Percentiles rank a stretch among this genome's conserved stretches.
phyloP scores from a whole-genome alignment of 2,329 filamentous ascomycete genomes.

The Epichloe sibirici region DNA sequence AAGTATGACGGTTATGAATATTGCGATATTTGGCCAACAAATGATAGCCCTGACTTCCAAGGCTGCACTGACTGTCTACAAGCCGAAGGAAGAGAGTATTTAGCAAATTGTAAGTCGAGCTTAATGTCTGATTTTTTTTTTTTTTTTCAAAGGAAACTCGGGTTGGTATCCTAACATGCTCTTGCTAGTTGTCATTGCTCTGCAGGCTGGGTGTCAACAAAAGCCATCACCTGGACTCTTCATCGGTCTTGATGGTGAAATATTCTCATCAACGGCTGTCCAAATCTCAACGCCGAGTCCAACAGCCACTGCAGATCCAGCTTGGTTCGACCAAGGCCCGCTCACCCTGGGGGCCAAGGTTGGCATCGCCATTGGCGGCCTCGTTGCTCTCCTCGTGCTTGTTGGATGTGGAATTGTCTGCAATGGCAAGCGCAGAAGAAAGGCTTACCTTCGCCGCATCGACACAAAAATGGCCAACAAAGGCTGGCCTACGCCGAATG shows the following conservation, averaged over 20 bases:
- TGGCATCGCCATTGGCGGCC: slow-evolving; percentile 41
- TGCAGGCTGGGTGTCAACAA: slow-evolving; percentile 45
- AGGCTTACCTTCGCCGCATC: slow-evolving; percentile 36
- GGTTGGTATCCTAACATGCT: no score
- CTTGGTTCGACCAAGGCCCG: slow-evolving; percentile 29
- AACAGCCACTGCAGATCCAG: slow-evolving; percentile 24
- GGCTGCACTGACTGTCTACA: slow-evolving; percentile 37
- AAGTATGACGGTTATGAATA: slow-evolving; percentile 37
- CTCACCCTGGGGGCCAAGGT: slow-evolving; percentile 43
- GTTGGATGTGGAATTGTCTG: slow-evolving; percentile 42
- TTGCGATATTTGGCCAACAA: slow-evolving; percentile 35
- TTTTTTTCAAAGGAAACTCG: no score
- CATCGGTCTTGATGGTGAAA: slow-evolving; percentile 36
- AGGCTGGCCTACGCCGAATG: slow-evolving; percentile 27
- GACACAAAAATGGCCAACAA: slow-evolving; percentile 26
- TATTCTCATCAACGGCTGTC: slow-evolving; percentile 37
- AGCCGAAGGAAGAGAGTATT: slow-evolving; percentile 23
- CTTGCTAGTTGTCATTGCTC: slow-evolving; percentile 35
- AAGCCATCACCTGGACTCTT: slow-evolving; percentile 32
- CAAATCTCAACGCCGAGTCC: slow-evolving; percentile 38
- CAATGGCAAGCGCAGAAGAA: slow-evolving; percentile 42
- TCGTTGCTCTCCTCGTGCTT: slow-evolving; percentile 34
- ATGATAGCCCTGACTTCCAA: slow-evolving; percentile 22
- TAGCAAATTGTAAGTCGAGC: slow-evolving; percentile 45
- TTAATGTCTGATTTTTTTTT: no score